Base-by-base conservation (phyloP, 208 protist species). In the Trypanosomatidae sp. region DNA sequence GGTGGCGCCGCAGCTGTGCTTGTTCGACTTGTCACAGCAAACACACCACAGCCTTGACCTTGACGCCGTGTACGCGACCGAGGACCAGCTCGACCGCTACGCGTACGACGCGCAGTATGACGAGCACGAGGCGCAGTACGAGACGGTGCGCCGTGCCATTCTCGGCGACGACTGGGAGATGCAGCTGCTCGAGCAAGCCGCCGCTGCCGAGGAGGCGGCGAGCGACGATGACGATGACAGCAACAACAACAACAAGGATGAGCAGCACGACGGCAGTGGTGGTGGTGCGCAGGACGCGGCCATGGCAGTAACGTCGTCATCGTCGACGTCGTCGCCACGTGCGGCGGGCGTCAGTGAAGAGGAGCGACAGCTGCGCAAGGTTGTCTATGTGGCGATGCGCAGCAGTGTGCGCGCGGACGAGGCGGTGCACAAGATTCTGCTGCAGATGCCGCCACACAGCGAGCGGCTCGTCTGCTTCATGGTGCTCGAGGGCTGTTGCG, bases 301-400 rank as follows among this genome's bases (percentile, higher is more conserved):
- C 11, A 35, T 35, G 30, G n/a, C 30, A 15, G n/a, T 15, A 35
- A 35, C 30, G 30, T 15, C 30, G 11, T 35, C n/a, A 35, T 15
- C 11, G 11, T 35, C 11, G n/a, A 35, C 11, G 30, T n/a, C 30
- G 80, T 2, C 23, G 15, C 21, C 7, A 18, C 11, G 15, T 11
- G 42, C 42, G 26, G 10, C 32, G 43, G 21, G 72, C 52, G 96
- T 94, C 25, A 76, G 86, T 27, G 83, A 82, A n/a, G 74, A 95
- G 33, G 61, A 92, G 30, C 77, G 94, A 8, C 72, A 88, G 43
- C 58, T 99, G 4, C 75, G 95, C 1, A 74, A 88, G 25, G 83
- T 87, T n/a, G 96, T 99, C 11, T 99, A 99, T 66, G 79, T 99
- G 27, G 93, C 95, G 11, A 97, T 99, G 54, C 98, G 97, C 66